A percentile compares a stretch with the other conserved stretches of the same genome.
phyloP scores from a whole-genome alignment of 352 stramenopile genomes.

The Pythium phragmitis region DNA sequence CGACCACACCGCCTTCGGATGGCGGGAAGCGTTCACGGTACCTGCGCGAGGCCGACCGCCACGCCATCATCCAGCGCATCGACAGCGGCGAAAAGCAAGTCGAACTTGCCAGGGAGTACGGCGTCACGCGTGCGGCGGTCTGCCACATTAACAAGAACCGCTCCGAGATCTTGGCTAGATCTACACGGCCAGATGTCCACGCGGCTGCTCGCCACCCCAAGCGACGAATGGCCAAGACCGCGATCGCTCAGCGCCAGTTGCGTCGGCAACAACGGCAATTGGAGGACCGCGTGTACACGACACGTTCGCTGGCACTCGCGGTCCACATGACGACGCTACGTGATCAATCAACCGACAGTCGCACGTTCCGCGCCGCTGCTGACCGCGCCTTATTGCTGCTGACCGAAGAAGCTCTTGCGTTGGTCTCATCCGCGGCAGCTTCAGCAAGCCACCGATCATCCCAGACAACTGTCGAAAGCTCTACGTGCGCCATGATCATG shows the following conservation, averaged over 20 bases:
- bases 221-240: conserved; percentile 26
- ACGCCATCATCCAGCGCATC: conserved; percentile 68
- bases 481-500: conserved; percentile 23
- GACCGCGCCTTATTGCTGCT: conserved; percentile 29
- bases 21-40: conserved; percentile 36
- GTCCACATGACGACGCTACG: conserved; percentile 30
- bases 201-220: conserved; percentile 25
- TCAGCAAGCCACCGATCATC: neutral
- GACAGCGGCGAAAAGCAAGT: conserved; percentile 67
- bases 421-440: conserved; percentile 9
- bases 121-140: conserved; percentile 66
- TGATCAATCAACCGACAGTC: neutral
- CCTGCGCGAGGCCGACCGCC: conserved; percentile 52
- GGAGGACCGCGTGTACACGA: conserved; percentile 14
- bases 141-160: conserved; percentile 84
- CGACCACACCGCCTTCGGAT: neutral
- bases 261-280: neutral
- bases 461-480: conserved; percentile 5
- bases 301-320: conserved; percentile 16
- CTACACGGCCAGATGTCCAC: conserved; percentile 21
- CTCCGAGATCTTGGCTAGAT: conserved; percentile 56
- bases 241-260: conserved; percentile 4
- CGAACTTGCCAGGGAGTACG: conserved; percentile 56
- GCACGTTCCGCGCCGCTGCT: conserved; percentile 12
- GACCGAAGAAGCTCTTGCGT: conserved; percentile 31